Evolutionary conservation across 768 basidiomycete genomes (phyloP).

Genomic region (Tremella fuciformis): DNA sequence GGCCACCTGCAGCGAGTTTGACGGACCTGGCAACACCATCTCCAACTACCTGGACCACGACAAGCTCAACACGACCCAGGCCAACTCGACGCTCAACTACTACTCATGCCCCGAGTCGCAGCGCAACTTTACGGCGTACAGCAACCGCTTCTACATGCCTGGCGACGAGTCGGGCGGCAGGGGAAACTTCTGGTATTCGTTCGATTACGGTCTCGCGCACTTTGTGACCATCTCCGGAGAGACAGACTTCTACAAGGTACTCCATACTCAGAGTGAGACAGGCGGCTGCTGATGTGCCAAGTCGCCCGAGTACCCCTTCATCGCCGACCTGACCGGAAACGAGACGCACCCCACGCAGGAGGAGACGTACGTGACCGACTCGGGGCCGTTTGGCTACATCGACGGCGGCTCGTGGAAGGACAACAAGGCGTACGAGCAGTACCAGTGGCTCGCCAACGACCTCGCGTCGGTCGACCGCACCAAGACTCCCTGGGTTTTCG

Average conservation of each 20-base stretch:
- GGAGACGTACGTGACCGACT: constrained; percentile 19
- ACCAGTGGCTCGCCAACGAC: constrained; percentile 34
- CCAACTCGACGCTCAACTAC: constrained; percentile 16
- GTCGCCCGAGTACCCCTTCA: constrained; percentile 23
- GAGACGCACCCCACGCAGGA: constrained; percentile 20
- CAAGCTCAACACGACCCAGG: constrained; percentile 14
- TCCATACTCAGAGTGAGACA: background rate
- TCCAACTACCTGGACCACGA: constrained; percentile 10
- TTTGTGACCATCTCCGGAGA: constrained; percentile 39
- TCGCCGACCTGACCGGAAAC: constrained; percentile 26
- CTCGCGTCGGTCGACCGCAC: constrained; percentile 32
- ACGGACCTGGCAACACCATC: constrained; percentile 20
- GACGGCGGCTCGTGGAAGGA: constrained; percentile 12
- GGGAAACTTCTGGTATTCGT: constrained; percentile 41
- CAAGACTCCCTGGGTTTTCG: constrained; percentile 42
- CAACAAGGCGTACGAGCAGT: constrained; percentile 20
- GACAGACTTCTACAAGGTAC: constrained; percentile 27
- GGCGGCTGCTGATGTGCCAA: background rate
- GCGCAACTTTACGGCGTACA: constrained; percentile 30
- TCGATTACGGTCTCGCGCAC: constrained; percentile 41
- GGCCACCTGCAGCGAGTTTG: constrained; percentile 24
- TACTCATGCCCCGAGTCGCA: constrained; percentile 16
- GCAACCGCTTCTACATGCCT: constrained; percentile 36
- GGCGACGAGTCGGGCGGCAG: constrained; percentile 22
- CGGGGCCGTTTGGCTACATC: constrained; percentile 20